phyloP scores from a whole-genome alignment of 139 green algal genomes.

The Chlamydomonas sp. region DNA sequence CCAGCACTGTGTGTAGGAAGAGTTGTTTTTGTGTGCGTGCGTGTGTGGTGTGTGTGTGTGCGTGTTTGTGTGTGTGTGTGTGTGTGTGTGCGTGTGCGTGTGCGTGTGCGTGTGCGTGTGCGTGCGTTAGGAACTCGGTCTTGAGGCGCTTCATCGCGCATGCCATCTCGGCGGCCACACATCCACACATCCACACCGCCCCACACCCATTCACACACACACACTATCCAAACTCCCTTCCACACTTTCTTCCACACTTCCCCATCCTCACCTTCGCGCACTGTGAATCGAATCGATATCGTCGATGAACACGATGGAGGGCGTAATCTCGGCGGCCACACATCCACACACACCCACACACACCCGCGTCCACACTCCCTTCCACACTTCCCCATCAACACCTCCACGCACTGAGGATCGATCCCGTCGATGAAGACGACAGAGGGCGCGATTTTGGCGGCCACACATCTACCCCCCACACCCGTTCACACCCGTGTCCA shows the following conservation, averaged over 20 bases:
- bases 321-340: constrained; percentile 18
- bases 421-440: constrained; percentile 86
- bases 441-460: too few relatives aligned
- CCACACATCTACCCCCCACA: too few relatives aligned
- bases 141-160: too few relatives aligned
- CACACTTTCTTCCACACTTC: constrained; percentile 5
- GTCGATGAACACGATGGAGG: constrained; percentile 83
- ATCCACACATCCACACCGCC: too few relatives aligned
- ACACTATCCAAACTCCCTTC: neutral
- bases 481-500: too few relatives aligned
- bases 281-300: constrained; percentile 75
- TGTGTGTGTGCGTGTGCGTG: too few relatives aligned
- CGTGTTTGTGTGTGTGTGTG: too few relatives aligned
- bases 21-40: too few relatives aligned
- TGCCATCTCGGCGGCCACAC: constrained; percentile 21
- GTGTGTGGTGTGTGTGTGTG: too few relatives aligned
- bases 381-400: constrained; percentile 3
- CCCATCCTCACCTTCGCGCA: neutral
- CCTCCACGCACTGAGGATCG: constrained; percentile 45
- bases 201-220: neutral
- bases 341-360: neutral
- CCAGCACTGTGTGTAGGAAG: constrained; percentile 24
- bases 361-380: neutral
- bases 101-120: too few relatives aligned
- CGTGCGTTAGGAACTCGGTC: too few relatives aligned